Evolutionary conservation across 1,284 basidiomycete genomes (phyloP).

Genomic region (Boletus albobrunnescens): DNA sequence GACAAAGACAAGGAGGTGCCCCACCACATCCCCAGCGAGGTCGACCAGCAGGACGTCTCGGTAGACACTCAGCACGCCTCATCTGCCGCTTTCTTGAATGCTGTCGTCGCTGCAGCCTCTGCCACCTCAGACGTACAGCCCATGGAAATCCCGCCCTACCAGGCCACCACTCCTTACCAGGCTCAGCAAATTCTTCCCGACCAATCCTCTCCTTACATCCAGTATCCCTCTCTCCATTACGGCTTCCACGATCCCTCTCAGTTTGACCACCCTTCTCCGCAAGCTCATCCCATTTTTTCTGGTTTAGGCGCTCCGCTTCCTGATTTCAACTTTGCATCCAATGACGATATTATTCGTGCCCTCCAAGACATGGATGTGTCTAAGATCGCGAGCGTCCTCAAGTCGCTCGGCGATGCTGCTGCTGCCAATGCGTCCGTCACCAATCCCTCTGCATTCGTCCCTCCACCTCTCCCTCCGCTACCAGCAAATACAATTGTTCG

Average conservation of each 20-base stretch:
- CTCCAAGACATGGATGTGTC: conserved; percentile 68
- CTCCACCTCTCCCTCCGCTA: conserved; percentile 31
- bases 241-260: conserved; percentile 31
- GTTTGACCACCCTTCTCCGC: conserved; percentile 24
- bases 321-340: conserved; percentile 55
- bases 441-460: conserved; percentile 33
- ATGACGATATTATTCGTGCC: conserved; percentile 67
- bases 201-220: conserved; percentile 29
- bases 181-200: conserved; percentile 29
- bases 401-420: conserved; percentile 56
- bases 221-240: conserved; percentile 28
- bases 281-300: conserved; percentile 33
- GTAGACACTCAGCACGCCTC: conserved; percentile 37
- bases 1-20: conserved; percentile 33
- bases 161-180: conserved; percentile 26
- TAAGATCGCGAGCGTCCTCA: conserved; percentile 62
- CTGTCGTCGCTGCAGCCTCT: conserved; percentile 55
- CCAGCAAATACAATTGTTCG: conserved; percentile 13
- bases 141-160: conserved; percentile 26
- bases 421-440: conserved; percentile 39
- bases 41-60: conserved; percentile 29
- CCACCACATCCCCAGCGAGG: conserved; percentile 3
- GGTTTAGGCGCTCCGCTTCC: conserved; percentile 35
- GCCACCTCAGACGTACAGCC: conserved; percentile 34
- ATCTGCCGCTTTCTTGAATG: conserved; percentile 56